These are phyloP conservation scores for Graphilbum fragrans DNA, from an alignment of 2,329 filamentous ascomycete species.

Conservation along the genomic window DNA sequence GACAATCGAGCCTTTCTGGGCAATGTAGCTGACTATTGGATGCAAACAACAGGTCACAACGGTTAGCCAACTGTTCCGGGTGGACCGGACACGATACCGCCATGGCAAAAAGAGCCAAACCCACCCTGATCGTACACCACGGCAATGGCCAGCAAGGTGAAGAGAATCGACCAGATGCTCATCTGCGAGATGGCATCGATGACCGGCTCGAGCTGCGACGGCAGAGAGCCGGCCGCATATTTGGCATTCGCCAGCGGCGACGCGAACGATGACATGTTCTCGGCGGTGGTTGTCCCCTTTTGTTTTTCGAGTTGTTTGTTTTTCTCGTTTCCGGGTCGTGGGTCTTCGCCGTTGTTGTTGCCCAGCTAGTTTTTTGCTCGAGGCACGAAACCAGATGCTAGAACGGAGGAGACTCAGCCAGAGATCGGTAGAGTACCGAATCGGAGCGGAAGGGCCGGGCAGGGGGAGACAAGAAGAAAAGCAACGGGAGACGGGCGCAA, in stretches of 20 bases:
- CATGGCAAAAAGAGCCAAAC: neutral
- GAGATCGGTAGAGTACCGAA: too few species aligned
- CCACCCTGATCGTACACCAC: slow-evolving; percentile 85
- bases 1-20: slow-evolving; percentile 62
- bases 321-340: too few species aligned
- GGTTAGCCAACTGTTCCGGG: neutral
- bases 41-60: slow-evolving; percentile 8
- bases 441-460: too few species aligned
- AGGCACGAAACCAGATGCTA: too few species aligned
- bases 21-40: slow-evolving; percentile 56
- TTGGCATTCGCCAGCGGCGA: slow-evolving; percentile 54
- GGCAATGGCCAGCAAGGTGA: slow-evolving; percentile 58
- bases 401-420: too few species aligned
- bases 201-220: slow-evolving; percentile 42
- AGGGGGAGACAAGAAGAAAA: too few species aligned
- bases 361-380: too few species aligned
- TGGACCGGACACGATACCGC: too few species aligned
- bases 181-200: slow-evolving; percentile 44
- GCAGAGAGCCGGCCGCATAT: slow-evolving; percentile 33
- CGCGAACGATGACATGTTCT: slow-evolving; percentile 53
- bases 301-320: too few species aligned
- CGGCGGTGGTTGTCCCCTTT: slow-evolving; percentile 18
- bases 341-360: too few species aligned
- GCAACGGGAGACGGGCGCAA: too few species aligned
- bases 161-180: slow-evolving; percentile 47